phyloP scores from a whole-genome alignment of 176 grass and related monocot genomes.

The Puccinellia tenuiflora region DNA sequence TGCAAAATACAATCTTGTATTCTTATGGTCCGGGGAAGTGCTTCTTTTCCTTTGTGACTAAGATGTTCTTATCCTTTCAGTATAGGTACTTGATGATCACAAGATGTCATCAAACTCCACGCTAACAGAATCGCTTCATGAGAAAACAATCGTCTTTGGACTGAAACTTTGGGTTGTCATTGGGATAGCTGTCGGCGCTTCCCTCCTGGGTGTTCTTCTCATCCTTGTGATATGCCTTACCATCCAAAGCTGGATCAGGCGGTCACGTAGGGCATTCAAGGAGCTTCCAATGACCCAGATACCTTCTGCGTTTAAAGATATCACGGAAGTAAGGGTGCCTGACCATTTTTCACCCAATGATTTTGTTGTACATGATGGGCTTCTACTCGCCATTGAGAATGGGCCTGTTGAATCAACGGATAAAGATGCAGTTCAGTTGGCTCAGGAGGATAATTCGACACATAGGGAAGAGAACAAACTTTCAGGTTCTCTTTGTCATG shows the following conservation, averaged over 20 bases:
- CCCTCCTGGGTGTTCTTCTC: slow-evolving; percentile 66
- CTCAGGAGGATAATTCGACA: slow-evolving; percentile 40
- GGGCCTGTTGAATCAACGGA: slow-evolving; percentile 40
- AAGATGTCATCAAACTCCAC: slow-evolving; percentile 77
- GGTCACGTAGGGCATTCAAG: slow-evolving; percentile 39
- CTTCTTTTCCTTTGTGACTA: background rate
- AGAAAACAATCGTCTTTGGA: slow-evolving; percentile 74
- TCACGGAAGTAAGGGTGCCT: slow-evolving; percentile 68
- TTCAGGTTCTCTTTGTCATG: slow-evolving; percentile 37
- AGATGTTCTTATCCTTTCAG: slow-evolving; percentile 9
- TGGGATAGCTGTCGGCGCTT: slow-evolving; percentile 72
- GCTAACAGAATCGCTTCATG: slow-evolving; percentile 74
- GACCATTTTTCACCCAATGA: slow-evolving; percentile 49
- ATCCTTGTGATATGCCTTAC: slow-evolving; percentile 64
- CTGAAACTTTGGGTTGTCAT: slow-evolving; percentile 95
- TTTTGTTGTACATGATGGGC: slow-evolving; percentile 53
- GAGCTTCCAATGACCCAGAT: slow-evolving; percentile 59
- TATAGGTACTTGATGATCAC: slow-evolving; percentile 40
- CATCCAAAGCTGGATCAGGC: slow-evolving; percentile 44
- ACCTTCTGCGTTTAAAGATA: slow-evolving; percentile 78
- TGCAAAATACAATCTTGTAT: background rate
- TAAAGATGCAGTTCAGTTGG: slow-evolving; percentile 49
- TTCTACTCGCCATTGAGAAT: slow-evolving; percentile 53
- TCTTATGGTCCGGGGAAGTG: background rate
- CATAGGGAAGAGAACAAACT: slow-evolving; percentile 50